Evolutionary conservation across 78 protist species (phyloP), one percentile per base, ranked within the genome.

Genomic region (Chrysochromulina tobinii): DNA sequence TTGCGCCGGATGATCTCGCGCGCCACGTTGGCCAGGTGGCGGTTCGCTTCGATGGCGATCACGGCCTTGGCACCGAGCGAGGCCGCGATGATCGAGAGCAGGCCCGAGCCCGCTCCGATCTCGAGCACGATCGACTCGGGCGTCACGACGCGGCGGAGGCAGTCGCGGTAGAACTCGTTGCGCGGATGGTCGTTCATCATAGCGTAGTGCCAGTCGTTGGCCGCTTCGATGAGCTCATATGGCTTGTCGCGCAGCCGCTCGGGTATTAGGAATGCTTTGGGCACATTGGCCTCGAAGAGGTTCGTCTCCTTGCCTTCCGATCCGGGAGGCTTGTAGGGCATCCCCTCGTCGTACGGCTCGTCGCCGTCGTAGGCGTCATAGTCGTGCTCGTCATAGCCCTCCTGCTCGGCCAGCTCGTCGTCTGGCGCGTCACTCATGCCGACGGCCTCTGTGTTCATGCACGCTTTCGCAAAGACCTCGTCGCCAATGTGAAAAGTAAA

Each of bases 81-180:
- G 12, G 92, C 94, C 0, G 94, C 94, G 67, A 93, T 88, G 83
- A 92, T 38, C 15, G 92, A 75, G 50, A 93, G 94, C 5, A 93
- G 85, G 18, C 94, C 94, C 0, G 90, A 73, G n/a, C 94, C 94
- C 0, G 94, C 91, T 25, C 94, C 94, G 1, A 93, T 93, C 66
- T 93, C 94, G n/a, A 93, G 87, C 8, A 89, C 87, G 1, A 81
- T 72, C 0, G 55, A 5, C 12, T 55, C 86, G 9, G 11, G 75
- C 9, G 27, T 54, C n/a, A 92, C 21, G 25, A 14, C 21, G 7
- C 2, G 6, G 23, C 12, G n/a, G 20, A 92, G 94, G 48, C 67
- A 68, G 27, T 5, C 0, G 8, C 18, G 15, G 91, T 92, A 92
- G 57, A 64, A 66, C 23, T 72, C 81, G 67, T 92, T 92, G 38